Evolutionary conservation across 176 grass and related monocot species (phyloP).

Genomic region (Paspalum notatum): DNA sequence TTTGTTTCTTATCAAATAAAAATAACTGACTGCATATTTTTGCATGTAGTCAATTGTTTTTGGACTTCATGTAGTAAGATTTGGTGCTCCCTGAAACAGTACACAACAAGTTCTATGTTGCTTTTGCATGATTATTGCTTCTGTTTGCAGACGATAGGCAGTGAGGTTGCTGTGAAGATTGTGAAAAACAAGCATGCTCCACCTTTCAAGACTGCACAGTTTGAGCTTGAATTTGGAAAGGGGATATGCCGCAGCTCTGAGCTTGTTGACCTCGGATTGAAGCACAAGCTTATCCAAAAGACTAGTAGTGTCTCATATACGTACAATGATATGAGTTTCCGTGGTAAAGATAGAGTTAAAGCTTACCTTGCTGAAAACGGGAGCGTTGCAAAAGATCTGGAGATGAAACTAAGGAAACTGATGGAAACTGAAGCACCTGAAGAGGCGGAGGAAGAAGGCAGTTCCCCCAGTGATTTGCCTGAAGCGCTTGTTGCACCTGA

Average conservation of each 20-base stretch:
- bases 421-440: conserved; percentile 46
- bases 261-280: conserved; percentile 70
- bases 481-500: conserved; percentile 46
- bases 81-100: neutral
- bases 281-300: conserved; percentile 73
- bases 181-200: conserved; percentile 98
- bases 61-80: no score
- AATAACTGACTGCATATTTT: conserved; percentile 23
- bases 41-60: neutral
- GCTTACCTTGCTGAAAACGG: conserved; percentile 65
- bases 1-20: conserved; percentile 12
- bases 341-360: conserved; percentile 71
- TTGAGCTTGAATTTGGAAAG: conserved; percentile 93
- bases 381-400: conserved; percentile 58
- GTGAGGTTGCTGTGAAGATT: conserved; percentile 86
- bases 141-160: conserved; percentile 71
- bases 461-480: conserved; percentile 22
- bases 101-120: neutral
- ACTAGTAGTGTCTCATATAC: conserved; percentile 38
- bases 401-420: conserved; percentile 52
- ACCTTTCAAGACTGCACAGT: conserved; percentile 77
- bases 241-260: conserved; percentile 82
- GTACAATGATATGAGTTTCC: conserved; percentile 54
- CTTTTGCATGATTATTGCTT: neutral
- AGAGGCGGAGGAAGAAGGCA: conserved; percentile 44